Evolutionary conservation across 805 yeast species (phyloP).

Genomic region (Ogataea methylovora): DNA sequence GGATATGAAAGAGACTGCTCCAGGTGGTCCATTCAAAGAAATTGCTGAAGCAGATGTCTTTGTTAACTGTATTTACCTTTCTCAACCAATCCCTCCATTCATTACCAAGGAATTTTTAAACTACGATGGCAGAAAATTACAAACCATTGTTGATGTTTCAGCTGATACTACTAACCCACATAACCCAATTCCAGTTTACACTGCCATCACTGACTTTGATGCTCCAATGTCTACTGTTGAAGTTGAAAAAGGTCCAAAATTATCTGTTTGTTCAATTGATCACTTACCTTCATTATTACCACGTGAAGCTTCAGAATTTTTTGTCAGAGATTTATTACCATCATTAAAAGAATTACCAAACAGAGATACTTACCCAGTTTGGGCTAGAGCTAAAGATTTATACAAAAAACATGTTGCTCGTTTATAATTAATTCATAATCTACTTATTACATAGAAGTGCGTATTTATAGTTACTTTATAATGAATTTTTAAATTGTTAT

Average conservation of each 20-base stretch:
- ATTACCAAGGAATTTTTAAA: slow-evolving; percentile 64
- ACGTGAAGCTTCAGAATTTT: slow-evolving; percentile 93
- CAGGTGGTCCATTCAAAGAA: slow-evolving; percentile 96
- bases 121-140: slow-evolving; percentile 60
- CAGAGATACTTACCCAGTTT: slow-evolving; percentile 78
- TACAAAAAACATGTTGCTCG: slow-evolving; percentile 82
- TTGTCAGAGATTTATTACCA: slow-evolving; percentile 82
- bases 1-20: slow-evolving; percentile 96
- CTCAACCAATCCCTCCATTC: slow-evolving; percentile 91
- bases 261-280: slow-evolving; percentile 91
- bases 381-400: slow-evolving; percentile 82
- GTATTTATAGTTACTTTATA: not conserved
- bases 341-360: slow-evolving; percentile 78
- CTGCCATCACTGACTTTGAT: slow-evolving; percentile 81
- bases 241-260: slow-evolving; percentile 71
- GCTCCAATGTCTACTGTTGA: slow-evolving; percentile 86
- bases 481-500: not conserved
- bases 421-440: slow-evolving; percentile 24
- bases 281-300: slow-evolving; percentile 94
- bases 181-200: slow-evolving; percentile 94
- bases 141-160: slow-evolving; percentile 94
- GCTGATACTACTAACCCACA: slow-evolving; percentile 99
- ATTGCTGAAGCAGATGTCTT: slow-evolving; percentile 84
- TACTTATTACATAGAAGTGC: not conserved
- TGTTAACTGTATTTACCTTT: slow-evolving; percentile 91